A percentile compares a stretch with the other conserved stretches of the same genome.
These are phyloP conservation scores for Trichoderma sp. DNA, from an alignment of 2,329 filamentous ascomycete genomes.

Conservation along the genomic window DNA sequence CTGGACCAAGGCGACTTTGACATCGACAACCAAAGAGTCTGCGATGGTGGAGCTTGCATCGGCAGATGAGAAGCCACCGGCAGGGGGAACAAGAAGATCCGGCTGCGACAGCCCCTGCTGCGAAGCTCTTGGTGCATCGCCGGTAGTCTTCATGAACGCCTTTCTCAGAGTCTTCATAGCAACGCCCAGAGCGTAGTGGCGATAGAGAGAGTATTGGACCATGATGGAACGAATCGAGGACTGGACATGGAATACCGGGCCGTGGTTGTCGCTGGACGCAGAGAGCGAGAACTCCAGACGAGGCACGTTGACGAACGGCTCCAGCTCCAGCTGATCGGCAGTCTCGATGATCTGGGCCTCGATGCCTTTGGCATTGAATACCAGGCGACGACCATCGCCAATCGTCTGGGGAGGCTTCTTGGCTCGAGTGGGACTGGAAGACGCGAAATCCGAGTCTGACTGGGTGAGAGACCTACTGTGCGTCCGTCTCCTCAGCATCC, in stretches of 20 bases:
- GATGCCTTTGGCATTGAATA: constrained; percentile 77
- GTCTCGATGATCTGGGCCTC: constrained; percentile 92
- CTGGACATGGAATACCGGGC: constrained; percentile 84
- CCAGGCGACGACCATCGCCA: constrained; percentile 78
- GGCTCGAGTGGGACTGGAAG: constrained; percentile 43
- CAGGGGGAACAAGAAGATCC: constrained; percentile 45
- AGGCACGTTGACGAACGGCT: constrained; percentile 84
- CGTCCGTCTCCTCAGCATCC: constrained; percentile 67
- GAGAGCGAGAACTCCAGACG: constrained; percentile 84
- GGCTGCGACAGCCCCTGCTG: constrained; percentile 38
- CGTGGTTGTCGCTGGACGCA: constrained; percentile 82
- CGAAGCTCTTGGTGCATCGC: constrained; percentile 43
- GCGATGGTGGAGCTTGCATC: constrained; percentile 41
- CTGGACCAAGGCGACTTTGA: constrained; percentile 80
- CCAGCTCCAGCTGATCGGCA: constrained; percentile 77
- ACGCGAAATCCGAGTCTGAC: constrained; percentile 64
- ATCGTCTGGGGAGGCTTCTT: constrained; percentile 58
- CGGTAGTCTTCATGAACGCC: constrained; percentile 62
- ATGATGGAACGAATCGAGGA: constrained; percentile 77
- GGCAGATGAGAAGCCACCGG: constrained; percentile 33
- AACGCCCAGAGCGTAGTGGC: constrained; percentile 86
- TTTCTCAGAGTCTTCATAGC: constrained; percentile 74
- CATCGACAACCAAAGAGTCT: constrained; percentile 79
- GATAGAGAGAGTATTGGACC: constrained; percentile 88
- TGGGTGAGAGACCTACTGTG: constrained; percentile 71